A percentile compares a stretch with the other conserved stretches of the same genome.
Evolutionary conservation across 257 asterid species (phyloP).

Genomic region (Solanum chaucha): DNA sequence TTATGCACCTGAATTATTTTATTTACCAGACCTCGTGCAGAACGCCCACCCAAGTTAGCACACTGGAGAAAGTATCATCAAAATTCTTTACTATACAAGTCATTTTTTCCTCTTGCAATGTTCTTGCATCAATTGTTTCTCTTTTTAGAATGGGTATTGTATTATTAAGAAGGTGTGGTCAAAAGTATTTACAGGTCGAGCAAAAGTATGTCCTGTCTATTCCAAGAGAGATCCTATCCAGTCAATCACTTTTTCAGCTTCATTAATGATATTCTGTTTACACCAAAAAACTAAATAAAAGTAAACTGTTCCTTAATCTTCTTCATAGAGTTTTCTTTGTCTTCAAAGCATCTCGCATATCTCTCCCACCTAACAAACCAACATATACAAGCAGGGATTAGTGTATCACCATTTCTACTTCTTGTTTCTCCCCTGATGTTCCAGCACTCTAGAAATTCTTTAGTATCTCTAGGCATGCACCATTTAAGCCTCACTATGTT

Average conservation of each 20-base stretch:
- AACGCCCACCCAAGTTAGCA: background rate
- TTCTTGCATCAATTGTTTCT: background rate
- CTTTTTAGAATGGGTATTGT: background rate
- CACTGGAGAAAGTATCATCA: background rate
- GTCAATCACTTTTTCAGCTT: background rate
- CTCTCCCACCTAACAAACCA: background rate
- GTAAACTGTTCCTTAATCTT: background rate
- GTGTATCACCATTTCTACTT: background rate
- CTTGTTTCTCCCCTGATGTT: background rate
- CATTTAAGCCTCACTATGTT: background rate
- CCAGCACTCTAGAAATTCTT: background rate
- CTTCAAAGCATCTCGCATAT: background rate
- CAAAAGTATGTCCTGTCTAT: background rate
- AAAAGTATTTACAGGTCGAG: background rate
- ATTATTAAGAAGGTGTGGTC: background rate
- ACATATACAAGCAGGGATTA: background rate
- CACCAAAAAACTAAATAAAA: background rate
- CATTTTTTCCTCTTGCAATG: background rate
- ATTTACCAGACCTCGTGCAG: background rate
- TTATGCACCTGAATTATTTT: background rate
- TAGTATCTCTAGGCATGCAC: background rate
- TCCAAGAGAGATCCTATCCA: background rate
- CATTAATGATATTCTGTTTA: background rate
- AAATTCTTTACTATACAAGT: background rate
- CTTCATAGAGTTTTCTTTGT: background rate